phyloP scores from a whole-genome alignment of 495 filamentous ascomycete genomes.

The Penicillium dipodomyicola region DNA sequence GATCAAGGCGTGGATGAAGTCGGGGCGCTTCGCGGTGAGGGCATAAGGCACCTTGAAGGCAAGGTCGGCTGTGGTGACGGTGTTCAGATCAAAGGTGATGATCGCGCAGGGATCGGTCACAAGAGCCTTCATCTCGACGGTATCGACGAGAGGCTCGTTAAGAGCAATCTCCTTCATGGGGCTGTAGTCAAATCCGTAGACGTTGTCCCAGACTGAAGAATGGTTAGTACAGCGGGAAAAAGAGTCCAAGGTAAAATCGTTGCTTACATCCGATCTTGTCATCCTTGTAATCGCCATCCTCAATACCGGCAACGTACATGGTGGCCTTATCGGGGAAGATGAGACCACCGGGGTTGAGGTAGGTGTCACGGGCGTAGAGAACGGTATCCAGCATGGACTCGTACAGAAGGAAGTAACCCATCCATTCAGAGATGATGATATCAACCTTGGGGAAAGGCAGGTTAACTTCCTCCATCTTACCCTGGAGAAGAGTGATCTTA shows the following conservation, averaged over 20 bases:
- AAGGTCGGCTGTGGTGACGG: constrained; percentile 67
- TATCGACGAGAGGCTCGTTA: constrained; percentile 80
- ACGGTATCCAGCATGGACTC: constrained; percentile 98
- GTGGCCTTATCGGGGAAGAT: constrained; percentile 90
- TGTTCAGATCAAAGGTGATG: constrained; percentile 82
- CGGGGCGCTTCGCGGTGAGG: constrained; percentile 70
- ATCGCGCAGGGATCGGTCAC: constrained; percentile 75
- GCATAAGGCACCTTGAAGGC: constrained; percentile 70
- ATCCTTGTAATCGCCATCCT: constrained; percentile 84
- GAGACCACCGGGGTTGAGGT: constrained; percentile 77
- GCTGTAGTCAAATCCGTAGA: constrained; percentile 96
- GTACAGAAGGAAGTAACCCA: constrained; percentile 98
- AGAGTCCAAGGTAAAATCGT: too few relatives aligned
- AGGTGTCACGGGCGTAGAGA: constrained; percentile 87
- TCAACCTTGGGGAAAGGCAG: constrained; percentile 90
- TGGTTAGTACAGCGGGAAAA: constrained; percentile 1
- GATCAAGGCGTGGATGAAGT: constrained; percentile 93
- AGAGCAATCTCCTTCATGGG: constrained; percentile 83
- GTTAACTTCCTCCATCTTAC: constrained; percentile 92
- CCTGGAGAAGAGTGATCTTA: constrained; percentile 87
- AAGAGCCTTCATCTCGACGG: constrained; percentile 72
- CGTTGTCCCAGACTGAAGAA: constrained; percentile 84
- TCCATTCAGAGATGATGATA: constrained; percentile 99
- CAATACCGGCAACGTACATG: constrained; percentile 84
- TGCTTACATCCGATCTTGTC: constrained; percentile 80